phyloP scores from a whole-genome alignment of 768 basidiomycete genomes.

The Naganishia vishniacii region DNA sequence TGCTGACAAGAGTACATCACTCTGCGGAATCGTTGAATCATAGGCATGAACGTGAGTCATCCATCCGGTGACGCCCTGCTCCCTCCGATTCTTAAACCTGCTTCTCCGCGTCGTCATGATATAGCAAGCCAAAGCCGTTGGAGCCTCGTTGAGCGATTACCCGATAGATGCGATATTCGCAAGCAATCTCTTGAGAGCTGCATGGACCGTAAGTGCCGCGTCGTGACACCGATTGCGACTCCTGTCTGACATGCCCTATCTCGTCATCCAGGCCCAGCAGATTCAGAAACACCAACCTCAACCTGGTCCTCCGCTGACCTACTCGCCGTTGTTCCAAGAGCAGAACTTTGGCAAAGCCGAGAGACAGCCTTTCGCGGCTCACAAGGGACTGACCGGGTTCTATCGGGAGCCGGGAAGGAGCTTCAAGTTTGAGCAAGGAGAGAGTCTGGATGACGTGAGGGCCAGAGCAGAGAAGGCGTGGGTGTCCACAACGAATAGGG shows the following conservation, averaged over 20 bases:
- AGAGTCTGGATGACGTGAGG: slow-evolving; percentile 50
- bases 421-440: slow-evolving; percentile 49
- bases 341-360: slow-evolving; percentile 51
- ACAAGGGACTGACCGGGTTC: slow-evolving; percentile 32
- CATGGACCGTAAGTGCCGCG: slow-evolving; percentile 47
- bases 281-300: slow-evolving; percentile 40
- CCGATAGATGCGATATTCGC: slow-evolving; percentile 47
- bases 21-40: background rate
- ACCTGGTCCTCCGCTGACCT: slow-evolving; percentile 42
- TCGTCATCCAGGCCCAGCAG: slow-evolving; percentile 37
- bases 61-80: background rate
- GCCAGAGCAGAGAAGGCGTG: slow-evolving; percentile 47
- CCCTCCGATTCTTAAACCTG: background rate
- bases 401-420: slow-evolving; percentile 36
- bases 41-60: slow-evolving; percentile 44
- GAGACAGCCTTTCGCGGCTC: slow-evolving; percentile 30
- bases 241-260: slow-evolving; percentile 25
- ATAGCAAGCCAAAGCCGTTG: slow-evolving; percentile 50
- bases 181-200: slow-evolving; percentile 49
- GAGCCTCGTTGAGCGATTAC: slow-evolving; percentile 35
- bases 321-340: slow-evolving; percentile 48
- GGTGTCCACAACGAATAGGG: slow-evolving; percentile 15
- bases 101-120: background rate
- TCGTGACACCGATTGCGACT: background rate
- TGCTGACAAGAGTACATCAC: no score